Evolutionary conservation across 352 stramenopile genomes (phyloP), one percentile per base, ranked within the genome.

Genomic region (Thalassiosira mediterranea): DNA sequence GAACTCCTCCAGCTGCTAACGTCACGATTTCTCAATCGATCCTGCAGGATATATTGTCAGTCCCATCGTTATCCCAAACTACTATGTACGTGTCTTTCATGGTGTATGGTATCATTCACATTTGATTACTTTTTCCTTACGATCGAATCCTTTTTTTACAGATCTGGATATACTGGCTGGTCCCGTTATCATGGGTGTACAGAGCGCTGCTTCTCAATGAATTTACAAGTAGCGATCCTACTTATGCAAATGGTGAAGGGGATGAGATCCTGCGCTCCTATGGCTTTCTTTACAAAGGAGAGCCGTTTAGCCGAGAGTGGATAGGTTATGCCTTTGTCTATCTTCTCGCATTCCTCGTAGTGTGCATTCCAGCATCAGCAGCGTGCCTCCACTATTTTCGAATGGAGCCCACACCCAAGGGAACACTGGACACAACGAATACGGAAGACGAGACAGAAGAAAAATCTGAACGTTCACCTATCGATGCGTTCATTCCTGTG

Each of bases 101-200:
- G n/a, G n/a, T n/a, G n/a, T n/a, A n/a, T n/a, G n/a, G n/a, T n/a
- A n/a, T n/a, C n/a, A n/a, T n/a, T n/a, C n/a, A n/a, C n/a, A n/a
- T n/a, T n/a, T n/a, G n/a, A n/a, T n/a, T n/a, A n/a, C n/a, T n/a
- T n/a, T n/a, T n/a, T n/a, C n/a, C n/a, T n/a, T n/a, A n/a, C 34
- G 34, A 42, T 42, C 7, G 7, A 11, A 84, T 90, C 46, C 80
- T 76, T 57, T 37, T 34, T 46, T 88, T 81, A 38, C 91, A 81
- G 54, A 65, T 61, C 32, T 91, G 78, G 82, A 54, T 91, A 7
- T 89, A 90, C 58, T 91, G 77, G 80, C 72, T 75, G 31, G 81
- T 79, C 87, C 26, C 54, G 90, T 48, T 69, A 79, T n/a, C n/a
- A n/a, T 89, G 83, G 80, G 75, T 77, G 15, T 89, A 87, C 62